Base-by-base conservation (phyloP, 495 filamentous ascomycete species). In the Niebla homalea region DNA sequence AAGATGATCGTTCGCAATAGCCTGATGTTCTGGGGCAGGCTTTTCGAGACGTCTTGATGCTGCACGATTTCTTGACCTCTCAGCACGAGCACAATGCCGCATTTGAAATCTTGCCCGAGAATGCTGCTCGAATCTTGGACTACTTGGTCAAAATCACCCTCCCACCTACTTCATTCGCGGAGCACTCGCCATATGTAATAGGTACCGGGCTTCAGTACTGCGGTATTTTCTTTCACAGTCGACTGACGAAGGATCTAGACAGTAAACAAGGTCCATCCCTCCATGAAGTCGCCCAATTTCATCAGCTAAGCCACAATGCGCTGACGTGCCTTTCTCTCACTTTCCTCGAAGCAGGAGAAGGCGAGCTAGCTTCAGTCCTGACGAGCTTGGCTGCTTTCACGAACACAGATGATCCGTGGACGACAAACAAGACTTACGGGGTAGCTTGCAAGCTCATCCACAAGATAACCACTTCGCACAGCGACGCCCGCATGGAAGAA, bases 371-470 rank as follows among this genome's bases (percentile, higher is more conserved):
- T 25, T 44, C 63, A 15, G 57, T 74, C n/a, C 53, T 70, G 25
- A 44, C 59, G 20, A 46, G 48, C 29, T 42, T 68, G 36, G 67
- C 68, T 15, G 66, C 67, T 54, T 82, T 74, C 61, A 71, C 72
- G 3, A 70, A 74, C 36, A 2, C 57, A 20, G 18, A 58, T 20
- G 73, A 83, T 57, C 68, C 70, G 23, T 85, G 81, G 80, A 70
- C 69, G 25, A 72, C 68, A 2, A 29, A 53, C n/a, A 54, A 64
- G 25, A 57, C 62, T 21, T 45, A 52, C 5, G 36, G 52, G 6
- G 52, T 56, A 2, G 68, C 76, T 0, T 60, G 60, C 14, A 36
- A 56, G 1, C 51, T 84, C 5, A 64, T 81, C 18, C 56, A 67
- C 3, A 56, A 62, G 8, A 12, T 26, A 22, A 2, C 63, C 68